Evolutionary conservation across 352 stramenopile species (phyloP).

Genomic region (Pseudoperonospora humuli): DNA sequence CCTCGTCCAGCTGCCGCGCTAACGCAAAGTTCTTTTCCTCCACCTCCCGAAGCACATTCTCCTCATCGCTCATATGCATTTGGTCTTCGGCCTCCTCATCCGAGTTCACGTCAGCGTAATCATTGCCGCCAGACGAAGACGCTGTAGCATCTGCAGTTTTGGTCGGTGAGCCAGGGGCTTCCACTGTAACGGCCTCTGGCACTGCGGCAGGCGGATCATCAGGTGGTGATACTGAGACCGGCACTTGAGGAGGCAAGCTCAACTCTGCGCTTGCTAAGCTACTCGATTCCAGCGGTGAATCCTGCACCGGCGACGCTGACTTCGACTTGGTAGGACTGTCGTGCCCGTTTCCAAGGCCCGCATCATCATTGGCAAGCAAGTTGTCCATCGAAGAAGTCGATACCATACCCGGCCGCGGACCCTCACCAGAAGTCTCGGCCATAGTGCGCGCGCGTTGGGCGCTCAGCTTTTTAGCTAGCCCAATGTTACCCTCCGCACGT

Average conservation of each 20-base stretch:
- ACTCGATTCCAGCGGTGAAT: slow-evolving; percentile 25
- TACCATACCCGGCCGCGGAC: slow-evolving; percentile 24
- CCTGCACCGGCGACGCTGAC: slow-evolving; percentile 6
- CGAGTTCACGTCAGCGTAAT: slow-evolving; percentile 74
- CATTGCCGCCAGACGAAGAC: slow-evolving; percentile 39
- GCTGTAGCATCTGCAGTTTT: slow-evolving; percentile 30
- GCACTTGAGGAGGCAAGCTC: slow-evolving; percentile 16
- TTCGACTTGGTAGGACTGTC: slow-evolving; percentile 15
- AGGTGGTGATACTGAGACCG: slow-evolving; percentile 11
- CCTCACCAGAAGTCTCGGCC: slow-evolving; percentile 42
- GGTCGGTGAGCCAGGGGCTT: slow-evolving; percentile 19
- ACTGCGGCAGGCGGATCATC: slow-evolving; percentile 3
- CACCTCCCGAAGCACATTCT: slow-evolving; percentile 61
- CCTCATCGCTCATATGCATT: slow-evolving; percentile 63
- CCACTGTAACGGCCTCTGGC: slow-evolving; percentile 2
- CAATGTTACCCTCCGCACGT: slow-evolving; percentile 64
- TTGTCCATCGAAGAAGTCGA: slow-evolving; percentile 41
- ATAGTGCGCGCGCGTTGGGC: slow-evolving; percentile 70
- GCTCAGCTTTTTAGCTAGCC: slow-evolving; percentile 69
- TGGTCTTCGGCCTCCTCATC: slow-evolving; percentile 79
- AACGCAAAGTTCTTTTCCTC: slow-evolving; percentile 84
- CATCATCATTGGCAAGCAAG: slow-evolving; percentile 17
- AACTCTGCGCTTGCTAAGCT: slow-evolving; percentile 33
- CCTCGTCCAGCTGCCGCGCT: slow-evolving; percentile 71
- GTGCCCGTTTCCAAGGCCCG: slow-evolving; percentile 21